Evolutionary conservation across 192 early-diverging fungal species (phyloP).

Genomic region (Linnemannia zychae): DNA sequence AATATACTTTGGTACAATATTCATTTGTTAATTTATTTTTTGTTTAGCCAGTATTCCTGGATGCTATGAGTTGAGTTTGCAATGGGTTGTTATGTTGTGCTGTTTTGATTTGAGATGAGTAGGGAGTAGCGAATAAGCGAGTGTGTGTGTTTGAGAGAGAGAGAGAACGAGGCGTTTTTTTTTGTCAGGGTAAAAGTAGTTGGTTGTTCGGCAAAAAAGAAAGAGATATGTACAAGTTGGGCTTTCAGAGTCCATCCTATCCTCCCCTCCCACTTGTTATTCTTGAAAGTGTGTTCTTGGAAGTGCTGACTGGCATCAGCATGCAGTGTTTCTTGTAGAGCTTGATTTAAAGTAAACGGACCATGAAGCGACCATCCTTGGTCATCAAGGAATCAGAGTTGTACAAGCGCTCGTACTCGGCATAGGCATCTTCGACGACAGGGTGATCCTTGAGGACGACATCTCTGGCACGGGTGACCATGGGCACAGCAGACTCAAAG

Average conservation of each 20-base stretch:
- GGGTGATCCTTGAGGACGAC: slow-evolving; percentile 44
- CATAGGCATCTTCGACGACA: slow-evolving; percentile 22
- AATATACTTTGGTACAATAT: too few relatives aligned
- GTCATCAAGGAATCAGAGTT: slow-evolving; percentile 43
- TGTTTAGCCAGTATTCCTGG: not conserved
- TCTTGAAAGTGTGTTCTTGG: not conserved
- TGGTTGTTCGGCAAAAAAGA: not conserved
- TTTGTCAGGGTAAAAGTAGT: not conserved
- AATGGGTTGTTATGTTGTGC: not conserved
- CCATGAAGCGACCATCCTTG: slow-evolving; percentile 38
- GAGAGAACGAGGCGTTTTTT: not conserved
- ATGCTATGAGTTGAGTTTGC: not conserved
- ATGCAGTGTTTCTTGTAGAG: not conserved
- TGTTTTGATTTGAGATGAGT: not conserved
- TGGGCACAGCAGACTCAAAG: slow-evolving; percentile 34
- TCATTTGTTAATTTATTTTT: too few relatives aligned
- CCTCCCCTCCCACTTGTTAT: slow-evolving; percentile 4
- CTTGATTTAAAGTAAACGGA: slow-evolving; percentile 33
- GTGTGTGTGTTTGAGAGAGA: not conserved
- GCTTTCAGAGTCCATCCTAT: not conserved
- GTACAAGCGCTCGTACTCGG: slow-evolving; percentile 36
- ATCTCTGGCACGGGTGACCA: slow-evolving; percentile 20
- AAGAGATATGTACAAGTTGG: slow-evolving; percentile 7
- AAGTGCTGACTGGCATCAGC: not conserved
- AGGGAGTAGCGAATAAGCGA: slow-evolving; percentile 5